Percentiles rank a stretch among this genome's conserved stretches.
phyloP scores from a whole-genome alignment of 139 green algal species.

The Trebouxia sp. region DNA sequence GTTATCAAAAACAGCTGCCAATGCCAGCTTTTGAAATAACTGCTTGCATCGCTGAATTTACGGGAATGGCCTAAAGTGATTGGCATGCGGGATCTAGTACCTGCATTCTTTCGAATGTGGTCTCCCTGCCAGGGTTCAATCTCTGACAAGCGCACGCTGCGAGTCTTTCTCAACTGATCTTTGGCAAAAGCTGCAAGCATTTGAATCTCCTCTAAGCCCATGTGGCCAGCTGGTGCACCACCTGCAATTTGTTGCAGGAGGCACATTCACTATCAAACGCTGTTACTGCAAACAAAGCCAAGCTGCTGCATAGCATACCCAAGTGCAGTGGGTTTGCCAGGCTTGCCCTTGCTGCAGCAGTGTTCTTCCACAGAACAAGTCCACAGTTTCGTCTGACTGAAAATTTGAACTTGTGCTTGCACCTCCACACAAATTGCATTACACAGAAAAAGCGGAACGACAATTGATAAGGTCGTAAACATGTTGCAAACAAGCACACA shows the following conservation, averaged over 20 bases:
- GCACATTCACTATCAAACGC: too few species aligned
- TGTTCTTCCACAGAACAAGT: neutral
- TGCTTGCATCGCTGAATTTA: too few species aligned
- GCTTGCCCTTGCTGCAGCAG: neutral
- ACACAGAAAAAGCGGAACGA: too few species aligned
- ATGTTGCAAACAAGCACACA: too few species aligned
- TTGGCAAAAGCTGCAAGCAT: constrained; percentile 25
- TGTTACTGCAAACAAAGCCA: constrained; percentile 14
- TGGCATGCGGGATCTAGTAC: too few species aligned
- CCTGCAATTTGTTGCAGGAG: too few species aligned
- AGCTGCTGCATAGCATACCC: constrained; percentile 16
- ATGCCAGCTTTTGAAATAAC: too few species aligned
- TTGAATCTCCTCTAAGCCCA: constrained; percentile 6
- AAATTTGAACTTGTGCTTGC: constrained; percentile 7
- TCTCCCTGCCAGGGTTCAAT: neutral
- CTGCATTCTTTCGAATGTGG: constrained; percentile 18
- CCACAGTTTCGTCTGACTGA: neutral
- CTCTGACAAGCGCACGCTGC: neutral
- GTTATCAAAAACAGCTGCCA: too few species aligned
- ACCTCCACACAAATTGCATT: too few species aligned
- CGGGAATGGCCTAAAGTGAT: too few species aligned
- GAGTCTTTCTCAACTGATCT: neutral
- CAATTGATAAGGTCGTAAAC: too few species aligned
- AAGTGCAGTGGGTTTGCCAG: constrained; percentile 9
- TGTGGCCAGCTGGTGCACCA: neutral